Conservation (phyloP, 2,329 filamentous ascomycete genomes). For the Coccinonectria pachysandricola region DNA sequence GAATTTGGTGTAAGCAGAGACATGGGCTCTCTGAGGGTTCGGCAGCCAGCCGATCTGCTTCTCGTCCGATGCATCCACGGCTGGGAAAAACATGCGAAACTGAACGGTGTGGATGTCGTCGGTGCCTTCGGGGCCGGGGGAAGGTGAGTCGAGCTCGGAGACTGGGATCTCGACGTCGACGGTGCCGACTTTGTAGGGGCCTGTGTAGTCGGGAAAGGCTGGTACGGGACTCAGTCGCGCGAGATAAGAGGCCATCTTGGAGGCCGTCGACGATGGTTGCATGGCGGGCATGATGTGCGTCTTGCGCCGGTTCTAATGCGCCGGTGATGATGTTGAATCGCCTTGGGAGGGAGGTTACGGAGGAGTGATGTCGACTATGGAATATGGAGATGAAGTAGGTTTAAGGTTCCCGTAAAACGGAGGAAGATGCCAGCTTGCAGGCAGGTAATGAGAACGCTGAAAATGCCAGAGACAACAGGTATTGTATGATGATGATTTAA, state of each 20-base stretch:
- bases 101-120: constrained; percentile 59
- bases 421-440: too few relatives aligned
- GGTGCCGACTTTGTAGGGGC: constrained; percentile 58
- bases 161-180: constrained; percentile 72
- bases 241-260: constrained; percentile 37
- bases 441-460: too few relatives aligned
- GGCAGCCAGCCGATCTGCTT: constrained; percentile 68
- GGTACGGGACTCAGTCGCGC: constrained; percentile 57
- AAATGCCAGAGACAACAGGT: too few relatives aligned
- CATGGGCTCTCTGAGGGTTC: constrained; percentile 61
- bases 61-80: constrained; percentile 39
- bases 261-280: constrained; percentile 14
- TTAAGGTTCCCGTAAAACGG: too few relatives aligned
- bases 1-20: constrained; percentile 68
- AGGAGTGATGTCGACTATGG: too few relatives aligned
- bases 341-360: too few relatives aligned
- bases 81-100: constrained; percentile 76
- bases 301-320: neutral
- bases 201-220: constrained; percentile 63
- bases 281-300: neutral
- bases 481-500: too few relatives aligned
- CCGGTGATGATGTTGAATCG: constrained; percentile 3
- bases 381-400: too few relatives aligned
- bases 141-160: constrained; percentile 44
- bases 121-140: constrained; percentile 41